Conservation (phyloP, 768 basidiomycete species). For the Suillus paluster region DNA sequence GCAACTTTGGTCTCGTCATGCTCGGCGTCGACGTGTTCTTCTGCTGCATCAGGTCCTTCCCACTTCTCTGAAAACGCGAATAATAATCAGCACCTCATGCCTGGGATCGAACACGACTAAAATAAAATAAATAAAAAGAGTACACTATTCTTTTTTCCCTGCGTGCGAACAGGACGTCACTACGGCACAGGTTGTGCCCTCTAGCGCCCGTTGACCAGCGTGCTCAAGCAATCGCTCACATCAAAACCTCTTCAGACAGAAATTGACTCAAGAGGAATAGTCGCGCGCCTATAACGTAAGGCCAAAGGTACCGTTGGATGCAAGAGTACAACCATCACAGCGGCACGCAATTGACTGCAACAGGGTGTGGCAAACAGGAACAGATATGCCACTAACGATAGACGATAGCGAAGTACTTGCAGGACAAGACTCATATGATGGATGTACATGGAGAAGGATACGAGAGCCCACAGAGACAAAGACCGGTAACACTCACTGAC, state of each 20-base stretch:
- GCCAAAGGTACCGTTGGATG: conserved; percentile 35
- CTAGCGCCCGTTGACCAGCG: conserved; percentile 19
- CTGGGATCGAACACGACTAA: conserved; percentile 13
- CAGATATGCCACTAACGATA: conserved; percentile 35
- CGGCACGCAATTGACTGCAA: conserved; percentile 38
- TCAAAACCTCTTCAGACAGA: conserved; percentile 25
- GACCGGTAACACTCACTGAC: conserved; percentile 72
- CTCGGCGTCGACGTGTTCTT: conserved; percentile 41
- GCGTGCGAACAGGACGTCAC: conserved; percentile 9
- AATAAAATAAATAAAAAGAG: conserved; percentile 18
- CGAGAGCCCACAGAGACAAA: conserved; percentile 23
- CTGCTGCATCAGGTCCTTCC: conserved; percentile 68
- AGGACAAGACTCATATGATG: conserved; percentile 41
- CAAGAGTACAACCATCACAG: conserved; percentile 23
- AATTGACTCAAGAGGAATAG: conserved; percentile 40
- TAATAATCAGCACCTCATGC: conserved; percentile 33
- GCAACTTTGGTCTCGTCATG: conserved; percentile 27
- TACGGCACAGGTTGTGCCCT: conserved; percentile 4
- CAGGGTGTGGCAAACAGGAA: conserved; percentile 38
- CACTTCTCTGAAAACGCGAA: conserved; percentile 60
- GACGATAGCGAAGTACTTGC: conserved; percentile 39
- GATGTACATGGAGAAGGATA: conserved; percentile 38
- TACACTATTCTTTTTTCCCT: conserved; percentile 8
- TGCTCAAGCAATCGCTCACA: conserved; percentile 38
- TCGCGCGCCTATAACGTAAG: conserved; percentile 40